Percentiles rank a stretch among this genome's conserved stretches.
These are phyloP conservation scores for Apiotrichum sp. DNA, from an alignment of 1,284 basidiomycete species.

Conservation along the genomic window DNA sequence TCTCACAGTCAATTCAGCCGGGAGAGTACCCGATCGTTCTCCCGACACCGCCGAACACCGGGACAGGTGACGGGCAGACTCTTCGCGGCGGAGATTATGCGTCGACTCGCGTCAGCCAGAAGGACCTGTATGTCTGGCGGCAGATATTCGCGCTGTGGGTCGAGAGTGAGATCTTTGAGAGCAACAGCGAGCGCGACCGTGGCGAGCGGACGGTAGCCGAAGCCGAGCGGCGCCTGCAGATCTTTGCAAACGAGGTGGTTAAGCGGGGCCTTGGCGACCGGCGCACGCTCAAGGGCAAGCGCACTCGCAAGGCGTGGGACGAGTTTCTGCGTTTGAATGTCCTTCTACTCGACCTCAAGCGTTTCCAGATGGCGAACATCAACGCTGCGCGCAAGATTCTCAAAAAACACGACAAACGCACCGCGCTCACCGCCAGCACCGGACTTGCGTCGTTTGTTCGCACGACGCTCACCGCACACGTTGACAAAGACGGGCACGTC, in stretches of 20 bases:
- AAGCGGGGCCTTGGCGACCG: constrained; percentile 57
- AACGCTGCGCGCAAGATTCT: constrained; percentile 86
- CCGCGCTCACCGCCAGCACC: constrained; percentile 50
- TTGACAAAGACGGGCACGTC: constrained; percentile 35
- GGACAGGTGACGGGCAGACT: not conserved
- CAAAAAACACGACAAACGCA: constrained; percentile 89
- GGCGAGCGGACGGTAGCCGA: constrained; percentile 71
- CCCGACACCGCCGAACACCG: constrained; percentile 23
- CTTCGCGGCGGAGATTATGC: constrained; percentile 1
- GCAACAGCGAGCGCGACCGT: constrained; percentile 60
- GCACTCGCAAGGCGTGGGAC: constrained; percentile 63
- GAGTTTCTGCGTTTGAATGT: constrained; percentile 76
- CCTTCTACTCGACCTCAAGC: constrained; percentile 77
- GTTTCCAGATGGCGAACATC: constrained; percentile 79
- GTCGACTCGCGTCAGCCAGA: constrained; percentile 17
- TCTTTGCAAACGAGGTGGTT: constrained; percentile 65
- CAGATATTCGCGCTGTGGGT: constrained; percentile 85
- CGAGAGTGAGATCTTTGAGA: constrained; percentile 83
- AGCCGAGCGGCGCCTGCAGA: constrained; percentile 62
- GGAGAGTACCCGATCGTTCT: constrained; percentile 22
- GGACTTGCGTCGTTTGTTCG: constrained; percentile 48
- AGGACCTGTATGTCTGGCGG: constrained; percentile 85
- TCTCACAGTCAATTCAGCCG: constrained; percentile 60
- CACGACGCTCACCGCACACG: constrained; percentile 34
- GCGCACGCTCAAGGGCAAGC: constrained; percentile 57